Conservation (phyloP, 2,329 filamentous ascomycete genomes). For the Davidsoniella eucalypti region DNA sequence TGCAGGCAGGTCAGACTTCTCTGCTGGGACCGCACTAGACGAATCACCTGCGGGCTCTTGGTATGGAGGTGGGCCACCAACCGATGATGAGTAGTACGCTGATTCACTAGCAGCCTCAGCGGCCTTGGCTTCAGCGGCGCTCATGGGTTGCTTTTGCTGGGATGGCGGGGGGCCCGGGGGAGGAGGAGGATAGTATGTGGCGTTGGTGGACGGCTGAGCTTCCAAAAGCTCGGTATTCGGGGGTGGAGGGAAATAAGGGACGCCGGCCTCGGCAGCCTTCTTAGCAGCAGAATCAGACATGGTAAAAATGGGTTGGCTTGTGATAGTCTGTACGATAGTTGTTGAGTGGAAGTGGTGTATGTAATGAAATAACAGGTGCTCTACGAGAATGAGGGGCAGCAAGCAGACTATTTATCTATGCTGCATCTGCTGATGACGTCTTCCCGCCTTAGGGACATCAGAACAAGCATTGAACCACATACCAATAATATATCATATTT, state of each 20-base stretch:
- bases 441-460: too few relatives aligned
- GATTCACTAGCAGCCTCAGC: constrained; percentile 6
- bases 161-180: constrained; percentile 6
- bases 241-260: constrained; percentile 13
- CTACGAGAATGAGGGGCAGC: too few relatives aligned
- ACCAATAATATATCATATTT: too few relatives aligned
- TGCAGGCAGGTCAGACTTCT: not conserved
- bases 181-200: constrained; percentile 13
- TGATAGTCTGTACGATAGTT: not conserved
- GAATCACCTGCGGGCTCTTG: too few relatives aligned
- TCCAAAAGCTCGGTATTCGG: constrained; percentile 2
- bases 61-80: not conserved
- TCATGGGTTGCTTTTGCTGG: constrained; percentile 7
- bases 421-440: too few relatives aligned
- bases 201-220: not conserved
- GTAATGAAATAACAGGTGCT: not conserved
- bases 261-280: constrained; percentile 8
- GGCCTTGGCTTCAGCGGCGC: not conserved
- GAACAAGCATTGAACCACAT: too few relatives aligned
- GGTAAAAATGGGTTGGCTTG: not conserved
- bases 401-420: too few relatives aligned
- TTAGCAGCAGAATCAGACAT: constrained; percentile 5
- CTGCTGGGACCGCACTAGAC: not conserved
- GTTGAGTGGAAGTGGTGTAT: not conserved
- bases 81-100: constrained; percentile 5